Evolutionary conservation across 2,329 filamentous ascomycete genomes (phyloP), one percentile per base, ranked within the genome.

Genomic region (Ceratocystis diversiconidia): DNA sequence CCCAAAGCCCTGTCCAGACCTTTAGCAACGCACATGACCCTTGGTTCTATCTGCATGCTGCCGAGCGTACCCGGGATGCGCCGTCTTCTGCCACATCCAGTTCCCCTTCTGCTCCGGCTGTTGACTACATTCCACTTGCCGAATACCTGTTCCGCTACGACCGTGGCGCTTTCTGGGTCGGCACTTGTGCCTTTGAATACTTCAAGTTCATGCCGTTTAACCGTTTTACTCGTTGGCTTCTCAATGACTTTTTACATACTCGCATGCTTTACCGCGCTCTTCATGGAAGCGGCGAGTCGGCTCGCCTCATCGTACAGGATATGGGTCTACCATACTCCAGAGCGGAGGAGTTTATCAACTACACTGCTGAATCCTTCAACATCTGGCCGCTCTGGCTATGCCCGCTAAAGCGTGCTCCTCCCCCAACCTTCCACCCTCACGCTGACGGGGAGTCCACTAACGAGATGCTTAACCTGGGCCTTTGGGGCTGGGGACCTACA

Each of bases 131-230:
- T 50, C 86, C 87, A 0, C 75, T 89, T 3, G 81, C 83, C 48
- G 86, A 89, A 72, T 90, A 90, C 72, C 82, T 89, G 69, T 90
- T 90, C 78, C 82, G 87, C 62, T 90, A 90, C 76, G 87, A 90
- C 74, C 82, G 87, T 57, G 87, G 85, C 63, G 85, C 84, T 15
- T 90, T 90, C 78, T 90, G 87, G 87, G 85, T 88, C 46, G 86
- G 85, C 55, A 75, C 77, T 5, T 81, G 81, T 15, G 85, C 84
- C 2, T 89, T 87, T 73, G 77, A 79, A 50, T 89, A 89, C 77
- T 89, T 88, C 78, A 74, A 73, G 59, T 76, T 78, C 52, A 80
- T 85, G 1, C 86, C 86, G 5, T 89, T 89, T 74, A 87, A 79
- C 70, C 76, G 77, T 66, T 79, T 82, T 73, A 86, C 84, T 57